Evolutionary conservation across 768 basidiomycete genomes (phyloP), one percentile per base, ranked within the genome.

Genomic region (Coprinopsis marcescibilis): DNA sequence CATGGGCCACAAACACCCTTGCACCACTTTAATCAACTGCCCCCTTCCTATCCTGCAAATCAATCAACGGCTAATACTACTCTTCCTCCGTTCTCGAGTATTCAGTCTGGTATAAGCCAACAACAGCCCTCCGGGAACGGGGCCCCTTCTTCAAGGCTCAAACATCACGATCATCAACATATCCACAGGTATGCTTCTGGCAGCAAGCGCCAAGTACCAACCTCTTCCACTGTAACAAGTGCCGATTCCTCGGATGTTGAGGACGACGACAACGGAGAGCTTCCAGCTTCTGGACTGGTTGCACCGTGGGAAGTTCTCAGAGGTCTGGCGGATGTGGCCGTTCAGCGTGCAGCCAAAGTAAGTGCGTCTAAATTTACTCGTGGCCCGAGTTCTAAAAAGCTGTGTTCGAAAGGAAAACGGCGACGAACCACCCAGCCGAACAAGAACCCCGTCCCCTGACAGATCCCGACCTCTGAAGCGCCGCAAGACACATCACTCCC

Each of bases 251-350:
- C 88, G 29, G 89, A 90, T 57, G 62, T 79, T n/a, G 90, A 91
- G 41, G 88, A 89, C 39, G 87, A 89, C 36, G 87, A 86, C 34
- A 77, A 77, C 48, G 83, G 85, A 14, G 89, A 85, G 60, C 65
- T 92, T 12, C 89, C 90, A 1, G 84, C 85, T 29, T 78, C 76
- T 32, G 88, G 90, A 39, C 76, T 92, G 38, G 81, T 89, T 45
- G 89, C 89, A 7, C 90, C 90, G 41, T 87, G 86, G 82, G 87
- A 89, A 65, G 89, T 90, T 33, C 70, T 90, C 43, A 72, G 86
- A 52, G 84, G 85, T 38, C 65, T 90, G 49, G 88, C 87, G 29
- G 85, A 88, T 67, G 86, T 88, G 24, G 87, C 88, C 27, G 82
- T 80, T 48, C 80, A 88, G 60, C 75, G 84, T 43, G 87, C 85